These are phyloP conservation scores for Strigomonas culicis DNA, from an alignment of 208 protist genomes.

Conservation along the genomic window DNA sequence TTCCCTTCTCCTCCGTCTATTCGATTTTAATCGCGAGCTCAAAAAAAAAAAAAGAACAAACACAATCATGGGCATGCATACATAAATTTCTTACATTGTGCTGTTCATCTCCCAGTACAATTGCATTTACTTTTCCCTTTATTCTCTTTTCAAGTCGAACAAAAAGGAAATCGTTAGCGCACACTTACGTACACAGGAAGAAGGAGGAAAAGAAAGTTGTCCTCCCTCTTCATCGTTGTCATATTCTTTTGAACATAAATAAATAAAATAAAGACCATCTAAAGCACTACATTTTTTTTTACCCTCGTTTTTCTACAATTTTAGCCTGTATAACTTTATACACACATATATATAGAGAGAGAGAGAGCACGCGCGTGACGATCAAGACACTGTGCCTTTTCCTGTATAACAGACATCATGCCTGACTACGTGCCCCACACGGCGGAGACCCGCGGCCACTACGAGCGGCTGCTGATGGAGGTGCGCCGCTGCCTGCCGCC, in stretches of 20 bases:
- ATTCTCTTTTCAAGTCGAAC: background rate
- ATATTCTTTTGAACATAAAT: background rate
- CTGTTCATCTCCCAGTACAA: background rate
- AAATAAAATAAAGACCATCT: background rate
- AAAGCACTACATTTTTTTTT: background rate
- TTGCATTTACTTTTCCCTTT: background rate
- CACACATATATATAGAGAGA: slow-evolving; percentile 3
- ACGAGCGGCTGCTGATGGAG: slow-evolving; percentile 79
- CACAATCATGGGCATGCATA: background rate
- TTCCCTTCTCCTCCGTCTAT: too few relatives aligned
- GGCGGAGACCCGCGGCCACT: slow-evolving; percentile 61
- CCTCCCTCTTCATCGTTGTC: background rate
- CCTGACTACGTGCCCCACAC: slow-evolving; percentile 65
- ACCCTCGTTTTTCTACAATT: background rate
- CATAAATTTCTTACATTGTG: slow-evolving; percentile 3
- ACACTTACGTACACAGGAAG: too few relatives aligned
- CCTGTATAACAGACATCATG: slow-evolving; percentile 1
- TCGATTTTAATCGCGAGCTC: too few relatives aligned
- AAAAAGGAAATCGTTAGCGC: background rate
- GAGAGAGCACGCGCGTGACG: too few relatives aligned
- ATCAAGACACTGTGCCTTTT: slow-evolving; percentile 7
- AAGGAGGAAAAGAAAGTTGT: too few relatives aligned
- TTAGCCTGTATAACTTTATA: background rate
- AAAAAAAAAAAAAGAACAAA: background rate
- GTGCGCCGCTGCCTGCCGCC: slow-evolving; percentile 77